Base-by-base conservation (phyloP, 2,329 filamentous ascomycete genomes). In the Cladophialophora chaetospira region DNA sequence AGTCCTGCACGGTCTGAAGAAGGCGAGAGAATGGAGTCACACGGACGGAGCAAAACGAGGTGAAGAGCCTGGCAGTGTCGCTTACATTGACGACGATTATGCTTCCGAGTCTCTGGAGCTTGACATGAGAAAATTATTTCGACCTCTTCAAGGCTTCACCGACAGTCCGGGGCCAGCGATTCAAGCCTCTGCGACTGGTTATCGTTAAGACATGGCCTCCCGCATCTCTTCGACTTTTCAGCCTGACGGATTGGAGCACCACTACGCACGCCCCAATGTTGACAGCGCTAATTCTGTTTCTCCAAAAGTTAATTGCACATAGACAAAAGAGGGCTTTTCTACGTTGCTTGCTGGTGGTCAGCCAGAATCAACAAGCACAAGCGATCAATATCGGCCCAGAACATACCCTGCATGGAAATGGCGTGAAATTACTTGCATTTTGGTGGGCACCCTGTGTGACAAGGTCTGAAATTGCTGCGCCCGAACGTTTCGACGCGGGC, bases 81-180 rank as follows among this genome's bases (percentile, higher is more conserved):
- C 82, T 62, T 82, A 86, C 53, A 87, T 89, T 61, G 84, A 88
- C 67, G 82, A 85, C 61, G 79, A 82, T 56, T 89, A 86, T 68
- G 86, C 84, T 5, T 75, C 83, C 36, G 76, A 77, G 62, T 81
- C 87, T 68, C 76, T 88, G 64, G 88, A 84, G 5, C 76, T 89
- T 59, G 82, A 89, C 71, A 88, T 89, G 86, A 83, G 84, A 67
- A 78, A 85, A 65, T 77, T 91, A 48, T 89, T 90, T 70, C 83
- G 80, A 67, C 86, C 86, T 13, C 76, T 78, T 68, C 69, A 59
- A 9, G 47, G 29, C 15, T 28, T 60, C 5, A 21, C 23, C 36
- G 58, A 57, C 5, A 53, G 40, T 29, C 35, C 53, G 1, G 17
- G n/a, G 2, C 28, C 50, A 21, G 10, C 40, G 3, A 21, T 29